A percentile compares a stretch with the other conserved stretches of the same genome.
Evolutionary conservation across 495 filamentous ascomycete genomes (phyloP).

Genomic region (Letharia columbiana): DNA sequence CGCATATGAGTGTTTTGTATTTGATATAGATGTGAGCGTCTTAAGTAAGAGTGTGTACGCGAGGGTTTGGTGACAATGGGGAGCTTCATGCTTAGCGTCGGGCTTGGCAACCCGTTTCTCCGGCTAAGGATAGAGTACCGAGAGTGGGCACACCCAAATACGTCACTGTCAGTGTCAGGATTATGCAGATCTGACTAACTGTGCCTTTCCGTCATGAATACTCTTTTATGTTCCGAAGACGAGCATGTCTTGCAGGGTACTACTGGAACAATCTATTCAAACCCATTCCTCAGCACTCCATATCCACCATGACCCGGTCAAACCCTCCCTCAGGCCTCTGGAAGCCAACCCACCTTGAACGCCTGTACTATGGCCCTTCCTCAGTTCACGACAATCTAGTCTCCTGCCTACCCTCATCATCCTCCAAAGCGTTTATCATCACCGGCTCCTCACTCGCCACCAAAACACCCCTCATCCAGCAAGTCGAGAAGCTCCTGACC

Average conservation of each 20-base stretch:
- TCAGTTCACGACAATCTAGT: constrained; percentile 37
- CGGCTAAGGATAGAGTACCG: not conserved
- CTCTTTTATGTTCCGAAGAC: not conserved
- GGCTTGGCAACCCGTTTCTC: not conserved
- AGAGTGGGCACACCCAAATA: not conserved
- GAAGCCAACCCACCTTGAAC: constrained; percentile 30
- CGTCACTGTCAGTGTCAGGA: not conserved
- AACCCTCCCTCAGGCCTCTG: constrained; percentile 9
- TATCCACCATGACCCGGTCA: not conserved
- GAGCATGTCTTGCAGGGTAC: not conserved
- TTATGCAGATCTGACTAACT: too few species aligned
- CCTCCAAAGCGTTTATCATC: constrained; percentile 44
- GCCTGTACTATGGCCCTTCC: constrained; percentile 38
- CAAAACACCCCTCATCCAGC: constrained; percentile 38
- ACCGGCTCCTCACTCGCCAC: constrained; percentile 39
- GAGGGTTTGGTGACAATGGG: not conserved
- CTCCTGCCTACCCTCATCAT: constrained; percentile 28
- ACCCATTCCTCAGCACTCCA: not conserved
- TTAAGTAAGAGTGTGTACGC: not conserved
- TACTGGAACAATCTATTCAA: not conserved
- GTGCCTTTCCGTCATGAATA: not conserved
- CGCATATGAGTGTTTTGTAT: not conserved
- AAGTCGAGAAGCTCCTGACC: constrained; percentile 37
- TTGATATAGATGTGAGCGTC: too few species aligned
- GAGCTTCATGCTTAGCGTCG: not conserved